A percentile compares a stretch with the other conserved stretches of the same genome.
phyloP scores from a whole-genome alignment of 148 eudicot genomes.

The Rhododendron griersonianum region DNA sequence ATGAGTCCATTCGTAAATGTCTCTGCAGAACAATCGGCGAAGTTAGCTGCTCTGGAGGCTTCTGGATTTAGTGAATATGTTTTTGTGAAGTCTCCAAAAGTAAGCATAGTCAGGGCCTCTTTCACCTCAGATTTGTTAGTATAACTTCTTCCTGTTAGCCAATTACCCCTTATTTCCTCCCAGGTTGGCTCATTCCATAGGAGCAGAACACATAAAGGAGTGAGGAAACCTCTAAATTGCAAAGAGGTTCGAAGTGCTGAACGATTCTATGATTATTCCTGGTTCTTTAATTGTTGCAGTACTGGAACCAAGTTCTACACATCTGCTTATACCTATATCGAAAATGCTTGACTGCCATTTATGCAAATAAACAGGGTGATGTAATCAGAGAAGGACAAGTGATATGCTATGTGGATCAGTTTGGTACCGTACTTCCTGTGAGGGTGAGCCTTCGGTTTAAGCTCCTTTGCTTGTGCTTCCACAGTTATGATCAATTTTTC shows the following conservation, averaged over 20 bases:
- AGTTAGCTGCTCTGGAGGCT: conserved; percentile 80
- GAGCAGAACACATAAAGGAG: conserved; percentile 69
- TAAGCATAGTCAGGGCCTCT: conserved; percentile 32
- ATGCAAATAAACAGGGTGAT: conserved; percentile 55
- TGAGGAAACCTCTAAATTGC: conserved; percentile 66
- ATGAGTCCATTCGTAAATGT: conserved; percentile 60
- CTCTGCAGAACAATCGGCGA: conserved; percentile 40
- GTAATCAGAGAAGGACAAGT: conserved; percentile 81
- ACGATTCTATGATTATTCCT: not conserved
- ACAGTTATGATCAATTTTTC: not conserved
- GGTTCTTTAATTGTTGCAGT: conserved; percentile 1
- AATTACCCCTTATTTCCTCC: not conserved
- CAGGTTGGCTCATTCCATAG: conserved; percentile 87
- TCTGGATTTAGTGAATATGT: conserved; percentile 70
- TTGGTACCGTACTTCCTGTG: conserved; percentile 74
- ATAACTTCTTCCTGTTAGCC: not conserved
- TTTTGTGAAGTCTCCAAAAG: conserved; percentile 73
- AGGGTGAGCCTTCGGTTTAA: conserved; percentile 45
- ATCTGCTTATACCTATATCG: not conserved
- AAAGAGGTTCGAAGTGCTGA: conserved; percentile 50
- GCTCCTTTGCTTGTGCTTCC: not conserved
- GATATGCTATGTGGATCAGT: conserved; percentile 80
- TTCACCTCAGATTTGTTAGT: not conserved
- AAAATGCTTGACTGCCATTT: conserved; percentile 1
- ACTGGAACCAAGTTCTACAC: not conserved